Percentiles rank a stretch among this genome's conserved stretches.
These are phyloP conservation scores for Microcera coccophila DNA, from an alignment of 2,329 filamentous ascomycete species.

Conservation along the genomic window DNA sequence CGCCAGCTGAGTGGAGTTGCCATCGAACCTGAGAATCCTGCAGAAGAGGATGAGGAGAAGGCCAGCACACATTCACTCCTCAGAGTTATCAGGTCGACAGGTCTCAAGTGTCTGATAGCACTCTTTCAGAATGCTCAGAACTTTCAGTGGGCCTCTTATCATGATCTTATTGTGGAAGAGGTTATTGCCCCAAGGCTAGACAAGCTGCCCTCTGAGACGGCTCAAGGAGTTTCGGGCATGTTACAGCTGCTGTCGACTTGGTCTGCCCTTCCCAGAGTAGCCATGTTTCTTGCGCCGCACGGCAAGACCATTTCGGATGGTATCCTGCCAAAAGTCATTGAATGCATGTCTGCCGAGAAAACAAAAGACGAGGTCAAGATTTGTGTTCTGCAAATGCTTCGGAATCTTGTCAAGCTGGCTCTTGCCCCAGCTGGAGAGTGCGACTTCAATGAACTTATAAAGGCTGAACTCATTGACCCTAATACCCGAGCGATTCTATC, in stretches of 20 bases:
- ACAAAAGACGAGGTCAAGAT: slow-evolving; percentile 83
- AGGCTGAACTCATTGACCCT: slow-evolving; percentile 52
- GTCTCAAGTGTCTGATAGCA: slow-evolving; percentile 77
- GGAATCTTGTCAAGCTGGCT: slow-evolving; percentile 61
- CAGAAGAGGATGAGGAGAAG: slow-evolving; percentile 42
- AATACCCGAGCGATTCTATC: slow-evolving; percentile 59
- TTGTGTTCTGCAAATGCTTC: slow-evolving; percentile 73
- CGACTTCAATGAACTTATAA: slow-evolving; percentile 55
- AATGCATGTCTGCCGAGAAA: slow-evolving; percentile 67
- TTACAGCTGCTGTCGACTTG: slow-evolving; percentile 79
- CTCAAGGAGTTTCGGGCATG: slow-evolving; percentile 81
- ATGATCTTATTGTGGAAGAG: slow-evolving; percentile 66
- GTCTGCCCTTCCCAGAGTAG: slow-evolving; percentile 64
- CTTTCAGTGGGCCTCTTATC: slow-evolving; percentile 70
- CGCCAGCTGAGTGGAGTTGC: slow-evolving; percentile 49
- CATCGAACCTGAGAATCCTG: slow-evolving; percentile 33
- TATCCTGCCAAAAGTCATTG: slow-evolving; percentile 67
- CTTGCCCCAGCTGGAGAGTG: slow-evolving; percentile 51
- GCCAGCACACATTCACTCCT: slow-evolving; percentile 54
- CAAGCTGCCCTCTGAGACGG: slow-evolving; percentile 77
- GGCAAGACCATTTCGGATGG: slow-evolving; percentile 47
- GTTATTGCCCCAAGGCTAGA: slow-evolving; percentile 73
- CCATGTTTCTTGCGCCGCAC: slow-evolving; percentile 58
- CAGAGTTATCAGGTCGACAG: slow-evolving; percentile 63
- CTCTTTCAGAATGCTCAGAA: slow-evolving; percentile 70